Evolutionary conservation across 345 rosid genomes (phyloP), one percentile per base, ranked within the genome.

Genomic region (Eucalyptus cloeziana): DNA sequence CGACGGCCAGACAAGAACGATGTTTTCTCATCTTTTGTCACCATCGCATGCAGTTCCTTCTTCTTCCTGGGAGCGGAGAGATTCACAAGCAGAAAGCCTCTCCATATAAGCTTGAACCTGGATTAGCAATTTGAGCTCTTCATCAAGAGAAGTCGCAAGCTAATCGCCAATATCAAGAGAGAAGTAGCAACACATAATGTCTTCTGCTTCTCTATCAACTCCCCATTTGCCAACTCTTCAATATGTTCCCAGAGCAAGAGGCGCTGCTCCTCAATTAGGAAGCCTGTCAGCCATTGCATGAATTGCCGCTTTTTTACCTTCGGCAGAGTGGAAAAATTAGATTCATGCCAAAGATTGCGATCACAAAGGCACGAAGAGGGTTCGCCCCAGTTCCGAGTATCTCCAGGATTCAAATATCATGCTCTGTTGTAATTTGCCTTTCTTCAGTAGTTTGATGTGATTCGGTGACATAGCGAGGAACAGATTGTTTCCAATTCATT

Each of bases 401-500:
- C 92, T 90, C 89, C 89, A 88, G 50, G 86, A 86, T 90, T 33
- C 56, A 90, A 24, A 88, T 94, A 88, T 92, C 95, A n/a, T 93
- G 96, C 91, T 94, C 94, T 60, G n/a, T n/a, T 52, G 96, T 94
- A 90, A 92, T 80, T 49, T 86, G 7, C 49, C 69, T 33, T 50
- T 40, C 85, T 43, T 40, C 47, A 40, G 85, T 40, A 40, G 85
- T 43, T 40, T 37, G 85, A 76, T 13, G 85, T 40, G 85, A 76
- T 40, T 21, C 30, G 16, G 43, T 40, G 27, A 40, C 13, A 24
- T 50, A 33, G 64, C 11, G 14, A 15, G 87, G 25, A 43, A 62
- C 44, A 45, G 7, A 13, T 27, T 60, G 8, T 30, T 62, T 30
- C 15, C 25, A 30, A 52, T 31, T n/a, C 50, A 5, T 43, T 5